Evolutionary conservation across 495 filamentous ascomycete species (phyloP).

Genomic region (Daldinia grandis): DNA sequence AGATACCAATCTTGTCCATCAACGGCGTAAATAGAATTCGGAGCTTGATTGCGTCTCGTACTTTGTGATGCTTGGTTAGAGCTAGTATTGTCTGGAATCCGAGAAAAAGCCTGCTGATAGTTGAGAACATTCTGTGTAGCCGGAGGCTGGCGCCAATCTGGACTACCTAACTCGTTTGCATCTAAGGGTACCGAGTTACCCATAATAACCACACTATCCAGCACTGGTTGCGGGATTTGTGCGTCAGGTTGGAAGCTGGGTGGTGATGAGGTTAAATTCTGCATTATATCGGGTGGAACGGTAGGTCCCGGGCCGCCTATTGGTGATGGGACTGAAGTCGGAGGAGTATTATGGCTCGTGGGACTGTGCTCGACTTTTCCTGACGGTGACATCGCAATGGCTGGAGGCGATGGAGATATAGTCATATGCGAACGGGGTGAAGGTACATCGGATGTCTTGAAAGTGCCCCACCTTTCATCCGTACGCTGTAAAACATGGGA

Average conservation of each 20-base stretch:
- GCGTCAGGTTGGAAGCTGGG: conserved; percentile 30
- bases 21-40: conserved; percentile 47
- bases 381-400: conserved; percentile 31
- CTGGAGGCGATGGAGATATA: conserved; percentile 38
- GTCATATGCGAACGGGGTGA: conserved; percentile 53
- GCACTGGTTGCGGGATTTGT: conserved; percentile 20
- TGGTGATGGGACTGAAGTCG: conserved; percentile 40
- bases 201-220: conserved; percentile 31
- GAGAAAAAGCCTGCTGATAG: conserved; percentile 18
- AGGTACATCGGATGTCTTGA: conserved; percentile 65
- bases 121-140: conserved; percentile 18
- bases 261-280: conserved; percentile 30
- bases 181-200: conserved; percentile 32
- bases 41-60: conserved; percentile 36
- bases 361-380: conserved; percentile 42
- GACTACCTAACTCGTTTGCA: conserved; percentile 8
- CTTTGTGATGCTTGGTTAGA: conserved; percentile 22
- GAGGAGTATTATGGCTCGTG: conserved; percentile 38
- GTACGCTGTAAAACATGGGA: conserved; percentile 72
- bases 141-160: conserved; percentile 26
- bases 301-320: conserved; percentile 18
- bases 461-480: conserved; percentile 62
- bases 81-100: conserved; percentile 21
- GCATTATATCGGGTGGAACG: conserved; percentile 43
- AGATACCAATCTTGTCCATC: conserved; percentile 62